Conservation (phyloP, 2,329 filamentous ascomycete species). For the Aspergillus fumigatus region DNA sequence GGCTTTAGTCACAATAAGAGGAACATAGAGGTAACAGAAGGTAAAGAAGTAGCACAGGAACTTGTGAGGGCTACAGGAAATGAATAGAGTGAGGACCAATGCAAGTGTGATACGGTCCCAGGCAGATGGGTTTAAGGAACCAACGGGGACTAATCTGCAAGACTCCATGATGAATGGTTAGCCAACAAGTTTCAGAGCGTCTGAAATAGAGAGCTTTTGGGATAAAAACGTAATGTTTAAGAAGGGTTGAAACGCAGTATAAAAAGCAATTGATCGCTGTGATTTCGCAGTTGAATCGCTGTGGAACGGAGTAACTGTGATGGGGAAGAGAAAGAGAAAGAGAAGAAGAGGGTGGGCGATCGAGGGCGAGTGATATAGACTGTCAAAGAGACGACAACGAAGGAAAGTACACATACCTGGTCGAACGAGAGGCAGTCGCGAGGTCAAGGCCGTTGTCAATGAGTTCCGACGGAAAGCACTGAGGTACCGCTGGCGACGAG, state of each 20-base stretch:
- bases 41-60: constrained; percentile 5
- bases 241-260: background rate
- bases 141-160: background rate
- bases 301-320: background rate
- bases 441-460: background rate
- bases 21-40: constrained; percentile 13
- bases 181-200: background rate
- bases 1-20: constrained; percentile 9
- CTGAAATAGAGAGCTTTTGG: background rate
- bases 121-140: constrained; percentile 1
- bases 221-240: constrained; percentile 5
- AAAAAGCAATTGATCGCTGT: background rate
- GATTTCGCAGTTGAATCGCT: background rate
- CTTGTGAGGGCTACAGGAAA: constrained; percentile 10
- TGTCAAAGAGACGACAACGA: constrained; percentile 2
- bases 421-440: constrained; percentile 16
- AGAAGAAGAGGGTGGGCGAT: background rate
- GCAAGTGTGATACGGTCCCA: background rate
- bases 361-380: background rate
- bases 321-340: constrained; percentile 5
- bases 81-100: constrained; percentile 1
- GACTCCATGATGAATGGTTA: constrained; percentile 1
- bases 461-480: background rate
- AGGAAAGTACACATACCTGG: constrained; percentile 12
- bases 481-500: constrained; percentile 6